Base-by-base conservation (phyloP, 176 grass and related monocot species). In the Coix lacrymajobi region DNA sequence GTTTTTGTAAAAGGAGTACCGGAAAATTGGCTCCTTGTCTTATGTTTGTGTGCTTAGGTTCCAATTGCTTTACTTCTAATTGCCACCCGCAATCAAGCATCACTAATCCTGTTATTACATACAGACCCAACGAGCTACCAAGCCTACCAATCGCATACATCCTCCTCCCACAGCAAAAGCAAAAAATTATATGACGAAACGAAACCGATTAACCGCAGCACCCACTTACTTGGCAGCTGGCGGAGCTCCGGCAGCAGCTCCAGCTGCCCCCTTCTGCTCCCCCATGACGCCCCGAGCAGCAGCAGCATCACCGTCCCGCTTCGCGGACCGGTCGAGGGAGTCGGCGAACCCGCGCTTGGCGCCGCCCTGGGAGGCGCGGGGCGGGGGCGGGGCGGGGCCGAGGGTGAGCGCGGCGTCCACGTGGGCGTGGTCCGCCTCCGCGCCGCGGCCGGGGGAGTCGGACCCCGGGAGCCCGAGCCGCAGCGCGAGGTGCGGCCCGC, bases 401-500 rank as follows among this genome's bases (percentile, higher is more conserved):
- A 90, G 88, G 0, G 84, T 83, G 67, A 90, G 88, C 48, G 75
- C 84, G 13, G 79, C 88, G 61, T 86, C 84, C 29, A 86, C 88
- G 33, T 56, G 52, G 52, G 20, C 52, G 52, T 73, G 41, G 32
- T 70, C 87, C 20, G 70, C 32, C 39, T 40, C 83, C 11, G 61
- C 76, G 61, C 24, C 48, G 7, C 36, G 69, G 15, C 15, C 70
- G 3, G 87, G 70, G 19, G 82, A 85, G 25, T 85, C 54, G 26
- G 83, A 81, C 7, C 88, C 88, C n/a, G 84, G 88, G 17, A 90
- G 88, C 7, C 88, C 88, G 68, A 90, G 88, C 17, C 88, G 79
- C 30, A 90, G 88, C 66, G 84, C 84, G 74, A 90, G 88, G 84
- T 86, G 79, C 78, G 86, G 78, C 36, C 73, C 2, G 16, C 16